Conservation (phyloP, 345 rosid species). For the Populus ilicifolia region DNA sequence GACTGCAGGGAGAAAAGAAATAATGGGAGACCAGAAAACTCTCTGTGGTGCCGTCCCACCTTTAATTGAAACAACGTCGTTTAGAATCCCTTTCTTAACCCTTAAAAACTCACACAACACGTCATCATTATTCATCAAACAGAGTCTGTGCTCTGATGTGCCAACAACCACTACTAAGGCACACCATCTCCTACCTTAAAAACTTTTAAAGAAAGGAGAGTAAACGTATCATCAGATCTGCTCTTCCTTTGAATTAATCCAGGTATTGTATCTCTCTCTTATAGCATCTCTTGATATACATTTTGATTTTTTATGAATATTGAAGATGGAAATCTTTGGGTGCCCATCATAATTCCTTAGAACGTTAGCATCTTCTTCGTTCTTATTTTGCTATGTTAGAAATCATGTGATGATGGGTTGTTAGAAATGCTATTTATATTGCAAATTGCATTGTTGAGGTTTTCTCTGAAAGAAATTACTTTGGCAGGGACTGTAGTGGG, state of each 20-base stretch:
- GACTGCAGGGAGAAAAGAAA: no score
- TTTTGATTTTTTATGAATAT: neutral
- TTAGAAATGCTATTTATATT: neutral
- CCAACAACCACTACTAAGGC: neutral
- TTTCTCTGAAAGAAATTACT: neutral
- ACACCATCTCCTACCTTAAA: neutral
- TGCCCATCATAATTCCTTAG: neutral
- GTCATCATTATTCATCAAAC: no score
- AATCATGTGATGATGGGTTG: neutral
- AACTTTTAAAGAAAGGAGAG: no score
- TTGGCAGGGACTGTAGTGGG: no score
- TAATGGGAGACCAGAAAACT: no score
- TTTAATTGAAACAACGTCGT: neutral
- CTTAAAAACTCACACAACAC: no score
- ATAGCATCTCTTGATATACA: neutral
- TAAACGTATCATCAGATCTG: neutral
- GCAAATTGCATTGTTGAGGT: neutral
- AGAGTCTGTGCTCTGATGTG: neutral
- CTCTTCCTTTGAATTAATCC: neutral
- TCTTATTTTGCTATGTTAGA: neutral
- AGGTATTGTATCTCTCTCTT: conserved; percentile 3
- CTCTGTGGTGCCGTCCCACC: no score
- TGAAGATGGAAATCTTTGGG: neutral
- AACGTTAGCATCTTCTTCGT: no score
- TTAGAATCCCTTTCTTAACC: no score